Conservation (phyloP, 108 stramenopile species). For the Discostella stelligeroides region DNA sequence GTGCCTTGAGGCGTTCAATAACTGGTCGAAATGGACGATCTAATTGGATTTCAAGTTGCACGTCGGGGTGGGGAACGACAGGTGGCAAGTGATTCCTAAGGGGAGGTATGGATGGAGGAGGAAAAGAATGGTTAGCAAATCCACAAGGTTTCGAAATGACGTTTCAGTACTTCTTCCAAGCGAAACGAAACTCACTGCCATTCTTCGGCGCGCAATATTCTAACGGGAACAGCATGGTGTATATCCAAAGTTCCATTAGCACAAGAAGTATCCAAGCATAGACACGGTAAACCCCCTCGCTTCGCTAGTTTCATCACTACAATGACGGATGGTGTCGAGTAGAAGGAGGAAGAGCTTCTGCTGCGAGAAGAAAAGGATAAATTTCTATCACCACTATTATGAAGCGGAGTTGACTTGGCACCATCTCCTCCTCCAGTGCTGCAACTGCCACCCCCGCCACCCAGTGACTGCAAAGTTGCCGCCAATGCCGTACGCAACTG, state of each 20-base stretch:
- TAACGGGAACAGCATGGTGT: slow-evolving; percentile 87
- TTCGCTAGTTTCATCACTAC: slow-evolving; percentile 84
- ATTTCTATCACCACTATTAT: slow-evolving; percentile 41
- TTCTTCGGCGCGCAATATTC: slow-evolving; percentile 70
- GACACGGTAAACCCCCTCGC: slow-evolving; percentile 74
- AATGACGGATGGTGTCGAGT: slow-evolving; percentile 29
- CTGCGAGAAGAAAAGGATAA: slow-evolving; percentile 27
- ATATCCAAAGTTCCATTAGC: slow-evolving; percentile 71
- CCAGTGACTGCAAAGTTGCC: slow-evolving; percentile 56
- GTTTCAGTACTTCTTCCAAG: too few species aligned
- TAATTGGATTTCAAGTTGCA: slow-evolving; percentile 75
- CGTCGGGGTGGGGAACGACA: slow-evolving; percentile 63
- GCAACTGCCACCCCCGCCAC: slow-evolving; percentile 29
- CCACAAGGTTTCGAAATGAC: too few species aligned
- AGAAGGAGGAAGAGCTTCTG: slow-evolving; percentile 14
- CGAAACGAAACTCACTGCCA: slow-evolving; percentile 73
- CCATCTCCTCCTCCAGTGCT: too few species aligned
- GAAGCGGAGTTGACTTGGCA: slow-evolving; percentile 29
- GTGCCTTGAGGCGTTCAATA: slow-evolving; percentile 71
- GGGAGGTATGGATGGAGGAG: not conserved
- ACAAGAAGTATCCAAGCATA: slow-evolving; percentile 77
- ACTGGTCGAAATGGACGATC: slow-evolving; percentile 71
- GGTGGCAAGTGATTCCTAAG: slow-evolving; percentile 75
- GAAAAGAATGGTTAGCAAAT: slow-evolving; percentile 7
- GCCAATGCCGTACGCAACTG: slow-evolving; percentile 76